phyloP scores from a whole-genome alignment of 768 basidiomycete genomes.

The Chiua virens region DNA sequence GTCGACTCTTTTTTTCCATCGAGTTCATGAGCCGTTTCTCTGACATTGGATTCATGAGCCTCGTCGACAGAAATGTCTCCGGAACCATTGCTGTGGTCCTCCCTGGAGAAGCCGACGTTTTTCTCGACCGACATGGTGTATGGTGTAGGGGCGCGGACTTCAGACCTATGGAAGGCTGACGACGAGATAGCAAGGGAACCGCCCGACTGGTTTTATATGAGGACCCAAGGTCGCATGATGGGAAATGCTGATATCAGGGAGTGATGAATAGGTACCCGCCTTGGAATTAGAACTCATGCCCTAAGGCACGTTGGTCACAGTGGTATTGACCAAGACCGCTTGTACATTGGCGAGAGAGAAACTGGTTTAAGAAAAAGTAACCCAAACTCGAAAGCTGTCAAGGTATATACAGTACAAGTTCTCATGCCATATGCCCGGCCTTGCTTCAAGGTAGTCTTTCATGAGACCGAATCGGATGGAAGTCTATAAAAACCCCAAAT shows the following conservation, averaged over 20 bases:
- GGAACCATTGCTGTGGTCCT: slow-evolving; percentile 3
- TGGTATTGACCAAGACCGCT: no score
- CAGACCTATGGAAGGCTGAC: background rate
- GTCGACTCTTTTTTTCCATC: slow-evolving; percentile 42
- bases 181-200: background rate
- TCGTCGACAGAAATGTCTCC: slow-evolving; percentile 18
- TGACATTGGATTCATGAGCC: slow-evolving; percentile 18
- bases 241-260: background rate
- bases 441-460: no score
- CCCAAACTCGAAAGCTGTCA: no score
- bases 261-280: no score
- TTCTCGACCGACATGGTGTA: slow-evolving; percentile 23
- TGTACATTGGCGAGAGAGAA: no score
- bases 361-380: no score
- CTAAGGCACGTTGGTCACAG: no score
- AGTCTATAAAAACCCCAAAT: no score
- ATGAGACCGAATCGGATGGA: no score
- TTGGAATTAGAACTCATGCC: no score
- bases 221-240: slow-evolving; percentile 16
- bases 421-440: no score
- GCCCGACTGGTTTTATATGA: slow-evolving; percentile 18
- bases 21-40: slow-evolving; percentile 17
- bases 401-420: no score
- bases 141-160: background rate
- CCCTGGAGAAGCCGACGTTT: slow-evolving; percentile 5